Evolutionary conservation across 2,329 filamentous ascomycete species (phyloP), one percentile per base, ranked within the genome.

Genomic region (Mycogone perniciosa): DNA sequence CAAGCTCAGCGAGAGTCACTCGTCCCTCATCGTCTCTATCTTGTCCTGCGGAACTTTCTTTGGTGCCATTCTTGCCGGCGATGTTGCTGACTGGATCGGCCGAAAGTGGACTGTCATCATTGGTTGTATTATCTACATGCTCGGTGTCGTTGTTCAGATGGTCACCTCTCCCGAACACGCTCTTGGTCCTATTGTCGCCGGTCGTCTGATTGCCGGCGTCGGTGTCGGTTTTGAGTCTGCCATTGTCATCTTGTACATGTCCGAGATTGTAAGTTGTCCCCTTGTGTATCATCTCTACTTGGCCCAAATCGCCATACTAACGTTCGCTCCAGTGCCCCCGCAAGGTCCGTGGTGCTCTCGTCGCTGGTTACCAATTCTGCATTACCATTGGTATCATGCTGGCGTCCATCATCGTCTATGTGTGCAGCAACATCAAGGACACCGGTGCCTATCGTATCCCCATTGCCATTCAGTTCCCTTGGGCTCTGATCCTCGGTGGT

Each of bases 211-310:
- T 60, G 84, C 86, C 44, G 88, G 88, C 66, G 67, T 89, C 51
- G 88, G 88, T 76, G 86, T 90, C 61, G 88, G 87, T 64, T 89
- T 89, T 65, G 85, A 88, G 59, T 89, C 85, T 7, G 85, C 87
- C 61, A 83, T 89, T 61, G 83, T 90, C 68, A 88, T 90, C 64
- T 76, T 90, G 54, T 91, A 93, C 80, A 92, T 93, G 88, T 89
- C 85, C 44, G 88, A 91, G 71, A 88, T 91, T 64, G 76, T 75
- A 69, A 73, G 67, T 70, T 43, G 7, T 29, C 37, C 9, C 37
- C 37, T 5, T 39, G 9, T 39, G 9, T 39, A 7, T 11, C 9
- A 4, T 7, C 2, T n/a, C 37, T 2, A 2, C 7, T 7, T n/a
- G 9, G 9, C 13, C 8, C 7, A 39, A 39, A 39, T 20, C 8